phyloP scores from a whole-genome alignment of 2,329 filamentous ascomycete species.

The Hypoxylon sp. region DNA sequence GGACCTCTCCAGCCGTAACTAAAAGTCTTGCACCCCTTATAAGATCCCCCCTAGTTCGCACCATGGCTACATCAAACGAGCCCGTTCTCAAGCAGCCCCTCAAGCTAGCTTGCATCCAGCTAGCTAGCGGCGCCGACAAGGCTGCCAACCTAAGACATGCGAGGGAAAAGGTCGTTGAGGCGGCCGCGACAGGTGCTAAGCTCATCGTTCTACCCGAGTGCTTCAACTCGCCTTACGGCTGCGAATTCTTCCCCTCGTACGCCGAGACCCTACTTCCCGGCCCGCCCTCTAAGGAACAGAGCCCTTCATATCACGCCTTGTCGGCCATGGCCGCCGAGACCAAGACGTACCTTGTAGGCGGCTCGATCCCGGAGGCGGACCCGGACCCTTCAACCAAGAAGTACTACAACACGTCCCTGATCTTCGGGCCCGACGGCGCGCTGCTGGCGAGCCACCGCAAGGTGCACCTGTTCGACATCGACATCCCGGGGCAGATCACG shows the following conservation, averaged over 20 bases:
- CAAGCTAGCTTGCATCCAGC: slow-evolving; percentile 84
- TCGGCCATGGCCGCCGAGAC: slow-evolving; percentile 82
- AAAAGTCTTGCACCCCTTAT: slow-evolving; percentile 31
- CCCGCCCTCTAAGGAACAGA: slow-evolving; percentile 75
- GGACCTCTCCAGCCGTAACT: not conserved
- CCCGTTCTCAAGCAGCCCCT: slow-evolving; percentile 78
- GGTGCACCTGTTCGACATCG: slow-evolving; percentile 96
- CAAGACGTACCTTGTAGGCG: slow-evolving; percentile 84
- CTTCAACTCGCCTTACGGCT: slow-evolving; percentile 98
- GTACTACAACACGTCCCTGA: slow-evolving; percentile 91
- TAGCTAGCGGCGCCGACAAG: slow-evolving; percentile 86
- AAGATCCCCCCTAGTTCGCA: slow-evolving; percentile 32
- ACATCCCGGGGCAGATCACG: slow-evolving; percentile 93
- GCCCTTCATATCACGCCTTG: slow-evolving; percentile 88
- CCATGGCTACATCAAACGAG: slow-evolving; percentile 47
- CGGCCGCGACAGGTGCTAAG: slow-evolving; percentile 79
- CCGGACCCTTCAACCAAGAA: slow-evolving; percentile 64
- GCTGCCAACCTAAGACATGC: slow-evolving; percentile 84
- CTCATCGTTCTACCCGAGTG: slow-evolving; percentile 96
- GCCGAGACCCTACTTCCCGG: slow-evolving; percentile 86
- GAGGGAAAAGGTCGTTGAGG: slow-evolving; percentile 83
- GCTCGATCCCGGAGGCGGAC: slow-evolving; percentile 89
- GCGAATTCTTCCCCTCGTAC: slow-evolving; percentile 88
- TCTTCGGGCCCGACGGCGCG: slow-evolving; percentile 81
- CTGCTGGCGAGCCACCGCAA: slow-evolving; percentile 92